phyloP scores from a whole-genome alignment of 2,329 filamentous ascomycete genomes.

The Stachybotrys chlorohalonatus region DNA sequence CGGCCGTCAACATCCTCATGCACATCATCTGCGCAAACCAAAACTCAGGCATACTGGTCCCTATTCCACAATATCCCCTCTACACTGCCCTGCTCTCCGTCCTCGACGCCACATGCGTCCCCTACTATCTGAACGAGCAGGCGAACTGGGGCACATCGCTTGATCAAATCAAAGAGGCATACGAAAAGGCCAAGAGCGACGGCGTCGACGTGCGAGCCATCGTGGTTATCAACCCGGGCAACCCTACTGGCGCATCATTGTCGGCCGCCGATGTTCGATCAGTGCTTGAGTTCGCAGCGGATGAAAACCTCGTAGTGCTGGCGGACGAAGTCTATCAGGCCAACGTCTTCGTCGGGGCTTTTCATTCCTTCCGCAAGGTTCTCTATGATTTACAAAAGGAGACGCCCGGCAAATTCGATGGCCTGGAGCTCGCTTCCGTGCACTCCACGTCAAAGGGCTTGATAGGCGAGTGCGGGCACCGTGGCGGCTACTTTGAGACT shows the following conservation, averaged over 20 bases:
- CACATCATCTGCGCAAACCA: constrained; percentile 72
- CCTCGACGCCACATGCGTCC: constrained; percentile 74
- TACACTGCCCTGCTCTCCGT: constrained; percentile 89
- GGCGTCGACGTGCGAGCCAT: constrained; percentile 83
- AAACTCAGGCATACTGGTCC: constrained; percentile 77
- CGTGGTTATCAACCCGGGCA: constrained; percentile 94
- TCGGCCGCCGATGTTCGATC: constrained; percentile 65
- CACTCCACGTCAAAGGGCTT: constrained; percentile 95
- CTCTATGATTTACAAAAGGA: constrained; percentile 45
- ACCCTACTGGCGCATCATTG: constrained; percentile 87
- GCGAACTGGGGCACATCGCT: constrained; percentile 80
- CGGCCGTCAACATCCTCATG: constrained; percentile 85
- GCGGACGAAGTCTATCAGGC: constrained; percentile 98
- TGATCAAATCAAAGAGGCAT: constrained; percentile 58
- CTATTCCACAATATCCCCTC: constrained; percentile 95
- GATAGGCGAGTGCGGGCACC: constrained; percentile 95
- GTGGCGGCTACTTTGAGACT: constrained; percentile 93
- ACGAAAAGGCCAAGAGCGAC: constrained; percentile 60
- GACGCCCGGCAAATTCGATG: constrained; percentile 63
- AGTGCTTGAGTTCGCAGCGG: constrained; percentile 73
- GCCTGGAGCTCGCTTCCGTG: constrained; percentile 77
- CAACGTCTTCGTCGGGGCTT: constrained; percentile 87
- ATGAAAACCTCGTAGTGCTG: constrained; percentile 76
- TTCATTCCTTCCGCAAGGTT: constrained; percentile 80
- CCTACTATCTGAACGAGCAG: constrained; percentile 83